Base-by-base conservation (phyloP, 108 stramenopile genomes). In the Licmophora abbreviata region DNA sequence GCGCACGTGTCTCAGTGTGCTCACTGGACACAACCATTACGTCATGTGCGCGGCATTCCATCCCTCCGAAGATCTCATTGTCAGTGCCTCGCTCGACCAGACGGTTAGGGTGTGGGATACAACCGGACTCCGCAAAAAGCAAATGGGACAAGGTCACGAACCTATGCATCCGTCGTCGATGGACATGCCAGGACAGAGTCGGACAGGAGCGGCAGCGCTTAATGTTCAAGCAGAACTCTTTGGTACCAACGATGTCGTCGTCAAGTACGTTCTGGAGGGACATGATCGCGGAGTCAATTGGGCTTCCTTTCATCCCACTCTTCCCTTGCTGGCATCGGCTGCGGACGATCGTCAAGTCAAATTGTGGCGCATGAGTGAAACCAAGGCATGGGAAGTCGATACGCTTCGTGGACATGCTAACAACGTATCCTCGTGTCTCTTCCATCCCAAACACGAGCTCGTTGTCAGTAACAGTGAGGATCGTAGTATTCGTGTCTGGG, bases 381-480 rank as follows among this genome's bases (percentile, higher is more conserved):
- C 96, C 46, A 95, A 96, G 83, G 98, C 98, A 8, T 99, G 98
- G 98, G 98, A 99, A 70, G 98, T 99, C 29, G 96, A 99, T 80
- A 96, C 98, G 24, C 84, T 99, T 57, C 79, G 95, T 0, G 98
- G 98, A 15, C 98, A 99, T 60, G 95, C 94, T 42, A 99, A 99
- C 93, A 99, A 97, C 64, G 98, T 99, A 1, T 85, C 83, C 10
- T 95, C 96, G 57, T 97, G 96, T 63, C 64, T 98, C 35, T 99
- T 97, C 87, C 98, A 98, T 61, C 98, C 98, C 29, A 94, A 95
- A 58, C 88, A 93, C 54, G 98, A 99, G 59, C 75, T 99, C 44
- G 92, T 99, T 33, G 88, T 99, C 0, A 85, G 82, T 48, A 96
- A 99, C 79, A 90, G 87, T 45, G 98, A 99, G 66, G 98, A 99